Evolutionary conservation across 805 yeast genomes (phyloP).

Genomic region (Kodamaea kakaduensis): DNA sequence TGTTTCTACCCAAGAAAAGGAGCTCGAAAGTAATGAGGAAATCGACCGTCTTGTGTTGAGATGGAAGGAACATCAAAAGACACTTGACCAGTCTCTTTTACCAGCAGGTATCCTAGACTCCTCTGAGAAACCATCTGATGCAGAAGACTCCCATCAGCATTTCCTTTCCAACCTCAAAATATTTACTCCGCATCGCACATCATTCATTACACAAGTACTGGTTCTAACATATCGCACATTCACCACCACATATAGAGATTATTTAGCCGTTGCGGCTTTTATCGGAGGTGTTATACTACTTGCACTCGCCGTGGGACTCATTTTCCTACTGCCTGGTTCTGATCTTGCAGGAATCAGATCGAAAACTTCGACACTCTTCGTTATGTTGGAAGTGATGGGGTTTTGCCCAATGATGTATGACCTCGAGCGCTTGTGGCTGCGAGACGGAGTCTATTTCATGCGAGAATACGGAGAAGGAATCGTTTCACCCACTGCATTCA

Average conservation of each 20-base stretch:
- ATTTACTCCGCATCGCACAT: constrained; percentile 1
- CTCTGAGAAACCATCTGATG: neutral
- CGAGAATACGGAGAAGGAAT: constrained; percentile 70
- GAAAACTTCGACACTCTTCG: constrained; percentile 34
- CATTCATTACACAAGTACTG: constrained; percentile 19
- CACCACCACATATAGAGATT: constrained; percentile 32
- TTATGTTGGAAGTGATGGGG: constrained; percentile 37
- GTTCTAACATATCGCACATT: constrained; percentile 36
- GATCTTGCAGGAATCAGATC: constrained; percentile 65
- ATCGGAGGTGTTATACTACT: constrained; percentile 42
- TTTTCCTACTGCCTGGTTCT: constrained; percentile 61
- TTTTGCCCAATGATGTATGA: constrained; percentile 39
- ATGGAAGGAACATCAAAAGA: constrained; percentile 8
- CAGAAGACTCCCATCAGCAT: neutral
- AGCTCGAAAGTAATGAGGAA: constrained; percentile 7
- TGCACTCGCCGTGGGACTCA: constrained; percentile 71
- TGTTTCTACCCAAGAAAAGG: constrained; percentile 11
- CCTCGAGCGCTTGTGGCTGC: constrained; percentile 35
- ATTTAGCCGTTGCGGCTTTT: constrained; percentile 29
- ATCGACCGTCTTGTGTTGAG: constrained; percentile 11
- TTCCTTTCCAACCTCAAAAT: constrained; percentile 1
- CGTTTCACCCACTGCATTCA: constrained; percentile 62
- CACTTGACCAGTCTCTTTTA: too few relatives aligned
- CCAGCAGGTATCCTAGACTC: neutral
- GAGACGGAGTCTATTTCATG: constrained; percentile 34